phyloP scores from a whole-genome alignment of 352 stramenopile species.

The Phytophthora litchii region DNA sequence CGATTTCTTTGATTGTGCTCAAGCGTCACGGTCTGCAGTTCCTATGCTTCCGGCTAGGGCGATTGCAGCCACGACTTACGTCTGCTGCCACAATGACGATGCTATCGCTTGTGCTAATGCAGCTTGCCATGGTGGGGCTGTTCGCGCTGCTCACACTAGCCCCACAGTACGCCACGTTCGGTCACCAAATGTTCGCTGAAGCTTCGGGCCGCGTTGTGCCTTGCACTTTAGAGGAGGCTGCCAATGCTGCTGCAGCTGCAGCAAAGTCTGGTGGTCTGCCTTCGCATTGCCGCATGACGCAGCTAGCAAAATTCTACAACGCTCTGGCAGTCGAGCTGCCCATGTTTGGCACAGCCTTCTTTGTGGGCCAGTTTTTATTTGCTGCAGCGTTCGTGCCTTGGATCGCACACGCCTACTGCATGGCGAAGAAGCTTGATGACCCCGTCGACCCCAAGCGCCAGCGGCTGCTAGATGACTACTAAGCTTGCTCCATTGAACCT shows the following conservation, averaged over 20 bases:
- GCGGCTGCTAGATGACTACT: conserved; percentile 68
- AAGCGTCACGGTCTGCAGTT: conserved; percentile 80
- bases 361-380: conserved; percentile 76
- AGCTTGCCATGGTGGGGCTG: conserved; percentile 81
- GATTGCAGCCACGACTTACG: conserved; percentile 74
- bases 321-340: conserved; percentile 69
- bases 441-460: conserved; percentile 70
- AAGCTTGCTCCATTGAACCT: conserved; percentile 5
- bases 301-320: conserved; percentile 86
- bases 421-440: conserved; percentile 69
- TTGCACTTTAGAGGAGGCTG: conserved; percentile 76
- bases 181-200: conserved; percentile 74
- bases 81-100: conserved; percentile 79
- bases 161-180: conserved; percentile 87
- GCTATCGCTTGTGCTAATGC: conserved; percentile 79
- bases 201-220: conserved; percentile 46
- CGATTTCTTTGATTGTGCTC: conserved; percentile 76
- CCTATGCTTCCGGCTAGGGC: conserved; percentile 77
- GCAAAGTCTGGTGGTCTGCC: conserved; percentile 31
- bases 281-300: conserved; percentile 72
- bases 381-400: conserved; percentile 79
- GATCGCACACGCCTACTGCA: conserved; percentile 74
- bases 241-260: conserved; percentile 41
- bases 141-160: conserved; percentile 84
- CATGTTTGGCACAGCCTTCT: conserved; percentile 78